Evolutionary conservation across 208 protist species (phyloP).

Genomic region (Borovskyia barvae): DNA sequence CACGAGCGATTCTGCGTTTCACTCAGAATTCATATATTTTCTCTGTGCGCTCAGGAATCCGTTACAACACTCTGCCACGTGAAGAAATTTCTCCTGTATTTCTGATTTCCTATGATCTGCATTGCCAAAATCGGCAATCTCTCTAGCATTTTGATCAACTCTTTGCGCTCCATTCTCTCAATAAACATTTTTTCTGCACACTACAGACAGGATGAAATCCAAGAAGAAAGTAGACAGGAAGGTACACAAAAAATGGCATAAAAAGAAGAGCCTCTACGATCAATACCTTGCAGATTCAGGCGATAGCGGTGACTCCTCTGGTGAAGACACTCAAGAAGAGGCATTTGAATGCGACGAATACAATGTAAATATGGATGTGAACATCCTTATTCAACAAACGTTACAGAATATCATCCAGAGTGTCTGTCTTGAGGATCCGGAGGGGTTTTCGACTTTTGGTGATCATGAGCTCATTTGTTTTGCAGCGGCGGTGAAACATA

Average conservation of each 20-base stretch:
- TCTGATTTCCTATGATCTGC: too few relatives aligned
- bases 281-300: constrained; percentile 74
- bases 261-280: constrained; percentile 52
- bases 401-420: constrained; percentile 75
- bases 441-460: constrained; percentile 51
- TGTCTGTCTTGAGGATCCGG: constrained; percentile 68
- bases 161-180: too few relatives aligned
- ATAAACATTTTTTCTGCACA: not conserved
- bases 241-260: constrained; percentile 13
- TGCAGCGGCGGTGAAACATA: constrained; percentile 71
- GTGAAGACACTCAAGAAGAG: constrained; percentile 27
- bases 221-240: constrained; percentile 5
- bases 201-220: too few relatives aligned
- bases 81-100: too few relatives aligned
- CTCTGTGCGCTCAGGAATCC: too few relatives aligned
- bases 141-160: too few relatives aligned
- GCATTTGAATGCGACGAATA: constrained; percentile 53
- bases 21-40: too few relatives aligned
- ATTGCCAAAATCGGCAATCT: too few relatives aligned
- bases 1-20: too few relatives aligned
- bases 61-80: too few relatives aligned
- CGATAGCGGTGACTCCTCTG: constrained; percentile 31
- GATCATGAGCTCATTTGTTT: constrained; percentile 78
- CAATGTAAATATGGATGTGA: constrained; percentile 69
- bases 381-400: constrained; percentile 80